A percentile compares a stretch with the other conserved stretches of the same genome.
Evolutionary conservation across 441 rosid species (phyloP).

Genomic region (Biscutella auriculata): DNA sequence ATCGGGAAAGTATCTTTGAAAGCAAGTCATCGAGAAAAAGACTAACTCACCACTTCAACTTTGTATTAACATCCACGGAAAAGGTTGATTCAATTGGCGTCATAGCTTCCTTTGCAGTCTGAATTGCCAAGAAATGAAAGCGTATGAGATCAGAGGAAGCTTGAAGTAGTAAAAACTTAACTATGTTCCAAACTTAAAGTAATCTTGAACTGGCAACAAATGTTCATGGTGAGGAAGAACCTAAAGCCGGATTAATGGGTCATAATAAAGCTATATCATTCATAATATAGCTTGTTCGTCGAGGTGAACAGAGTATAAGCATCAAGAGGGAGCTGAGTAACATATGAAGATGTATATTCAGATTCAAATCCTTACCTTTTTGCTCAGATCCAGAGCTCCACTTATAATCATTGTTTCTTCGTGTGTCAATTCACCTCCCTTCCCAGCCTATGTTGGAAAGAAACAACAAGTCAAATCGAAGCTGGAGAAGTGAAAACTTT

Average conservation of each 20-base stretch:
- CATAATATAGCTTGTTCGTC: neutral
- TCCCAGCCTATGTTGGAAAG: constrained; percentile 44
- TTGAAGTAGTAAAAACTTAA: neutral
- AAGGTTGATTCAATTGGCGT: constrained; percentile 71
- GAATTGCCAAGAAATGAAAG: constrained; percentile 13
- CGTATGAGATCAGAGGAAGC: neutral
- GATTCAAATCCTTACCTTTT: constrained; percentile 34
- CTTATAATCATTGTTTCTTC: constrained; percentile 71
- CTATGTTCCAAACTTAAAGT: neutral
- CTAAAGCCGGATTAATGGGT: neutral
- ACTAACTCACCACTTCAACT: constrained; percentile 51
- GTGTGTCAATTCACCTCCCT: constrained; percentile 69
- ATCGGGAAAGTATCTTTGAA: too few species aligned
- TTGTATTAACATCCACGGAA: constrained; percentile 57
- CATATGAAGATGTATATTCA: neutral
- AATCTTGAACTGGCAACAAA: neutral
- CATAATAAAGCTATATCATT: neutral
- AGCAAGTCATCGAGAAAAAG: neutral
- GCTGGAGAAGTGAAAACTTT: constrained; percentile 11
- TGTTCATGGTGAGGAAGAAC: neutral
- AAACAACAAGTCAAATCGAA: constrained; percentile 17
- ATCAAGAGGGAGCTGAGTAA: neutral
- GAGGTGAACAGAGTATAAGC: neutral
- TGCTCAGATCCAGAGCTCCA: constrained; percentile 64
- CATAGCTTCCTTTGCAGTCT: constrained; percentile 78